Conservation (phyloP, 352 stramenopile species). For the Thalassiosira hispida region DNA sequence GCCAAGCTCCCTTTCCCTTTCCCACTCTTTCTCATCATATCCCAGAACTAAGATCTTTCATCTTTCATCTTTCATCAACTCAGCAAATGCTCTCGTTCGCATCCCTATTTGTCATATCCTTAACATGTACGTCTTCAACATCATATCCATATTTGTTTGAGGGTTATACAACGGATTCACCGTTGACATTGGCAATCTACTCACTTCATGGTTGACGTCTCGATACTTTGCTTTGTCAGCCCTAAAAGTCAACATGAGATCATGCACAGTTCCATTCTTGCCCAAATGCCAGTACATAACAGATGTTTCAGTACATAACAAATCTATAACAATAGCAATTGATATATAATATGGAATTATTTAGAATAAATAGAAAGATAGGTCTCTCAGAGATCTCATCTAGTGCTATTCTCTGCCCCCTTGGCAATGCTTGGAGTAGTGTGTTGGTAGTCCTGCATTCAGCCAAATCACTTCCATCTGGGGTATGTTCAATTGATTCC, state of each 20-base stretch:
- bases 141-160: conserved; percentile 65
- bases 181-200: conserved; percentile 51
- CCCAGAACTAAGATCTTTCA: no score
- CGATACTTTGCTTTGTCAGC: conserved; percentile 92
- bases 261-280: conserved; percentile 86
- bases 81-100: no score
- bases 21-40: no score
- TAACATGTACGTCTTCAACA: conserved; percentile 80
- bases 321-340: no score
- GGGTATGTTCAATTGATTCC: conserved; percentile 87
- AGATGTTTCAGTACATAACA: no score
- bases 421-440: conserved; percentile 88
- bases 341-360: no score
- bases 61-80: no score
- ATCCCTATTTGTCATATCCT: conserved; percentile 70
- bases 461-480: conserved; percentile 80
- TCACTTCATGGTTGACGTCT: conserved; percentile 89
- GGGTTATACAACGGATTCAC: conserved; percentile 78
- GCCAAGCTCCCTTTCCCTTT: no score
- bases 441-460: conserved; percentile 86
- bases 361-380: no score
- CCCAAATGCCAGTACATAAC: conserved; percentile 81
- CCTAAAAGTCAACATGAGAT: conserved; percentile 90
- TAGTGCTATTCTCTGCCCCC: no score
- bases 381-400: no score